Evolutionary conservation across 2,329 filamentous ascomycete genomes (phyloP), one percentile per base, ranked within the genome.

Genomic region (Hypoxylon sp.): DNA sequence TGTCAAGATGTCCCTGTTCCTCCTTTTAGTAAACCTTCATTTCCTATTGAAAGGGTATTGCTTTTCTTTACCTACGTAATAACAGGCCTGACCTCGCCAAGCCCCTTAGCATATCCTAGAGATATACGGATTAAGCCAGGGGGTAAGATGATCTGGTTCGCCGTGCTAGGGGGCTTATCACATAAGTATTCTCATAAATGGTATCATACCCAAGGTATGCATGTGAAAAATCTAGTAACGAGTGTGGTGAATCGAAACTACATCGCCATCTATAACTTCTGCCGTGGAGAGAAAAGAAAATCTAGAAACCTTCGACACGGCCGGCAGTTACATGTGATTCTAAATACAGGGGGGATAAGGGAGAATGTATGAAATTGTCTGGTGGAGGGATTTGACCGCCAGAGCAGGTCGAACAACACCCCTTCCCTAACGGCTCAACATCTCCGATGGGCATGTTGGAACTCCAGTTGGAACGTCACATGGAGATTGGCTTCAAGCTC

Each of bases 381-480:
- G 47, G 34, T 50, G 55, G 28, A 20, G 51, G 55, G 50, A 63
- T 55, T 48, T 30, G 17, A 41, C 37, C 17, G 8, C 37, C 8
- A 19, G 4, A 13, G 17, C 17, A 56, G 51, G 41, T 52, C 48
- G 39, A 51, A 65, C 47, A 4, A 41, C n/a, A n/a, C 26, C 46
- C 30, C 20, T 37, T 17, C 20, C 55, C 52, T 32, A 17, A 52
- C 17, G 24, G 52, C 44, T 41, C 11, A 22, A 44, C 53, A 58
- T 56, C 19, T 51, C 37, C 37, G n/a, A 19, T n/a, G 2, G 2
- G 11, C 32, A 15, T 46, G 60, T 41, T 28, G 60, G 43, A 67
- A 64, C 64, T 56, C 64, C 44, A 54, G 60, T 41, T 28, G 60
- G 43, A 67, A 64, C 64, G 60, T 67, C 44, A 54, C 56, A 64